Percentiles rank a stretch among this genome's conserved stretches.
These are phyloP conservation scores for Elaeagnus macrophylla DNA, from an alignment of 306 rosid genomes.

Conservation along the genomic window DNA sequence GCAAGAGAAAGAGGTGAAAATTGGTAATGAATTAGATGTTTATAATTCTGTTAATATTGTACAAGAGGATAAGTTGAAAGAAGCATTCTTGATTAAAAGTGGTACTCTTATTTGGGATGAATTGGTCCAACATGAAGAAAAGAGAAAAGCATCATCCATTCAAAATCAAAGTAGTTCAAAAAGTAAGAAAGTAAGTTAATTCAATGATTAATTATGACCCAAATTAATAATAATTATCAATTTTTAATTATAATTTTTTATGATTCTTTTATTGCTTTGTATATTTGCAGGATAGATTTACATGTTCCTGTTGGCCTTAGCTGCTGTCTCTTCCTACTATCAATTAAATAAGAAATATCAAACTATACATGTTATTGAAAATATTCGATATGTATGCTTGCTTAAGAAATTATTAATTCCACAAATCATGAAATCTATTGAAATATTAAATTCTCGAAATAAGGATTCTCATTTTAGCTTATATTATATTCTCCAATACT, in stretches of 20 bases:
- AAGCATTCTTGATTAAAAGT: slow-evolving; percentile 24
- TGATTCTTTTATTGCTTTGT: no score
- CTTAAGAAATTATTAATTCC: no score
- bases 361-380: no score
- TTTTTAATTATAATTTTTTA: not conserved
- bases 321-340: slow-evolving; percentile 15
- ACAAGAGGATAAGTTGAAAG: slow-evolving; percentile 18
- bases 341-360: not conserved
- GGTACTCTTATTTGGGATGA: slow-evolving; percentile 14
- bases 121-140: slow-evolving; percentile 14
- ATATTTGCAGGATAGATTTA: slow-evolving; percentile 25
- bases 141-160: not conserved
- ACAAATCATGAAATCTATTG: no score
- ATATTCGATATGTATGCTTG: no score
- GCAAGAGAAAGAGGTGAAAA: slow-evolving; percentile 9
- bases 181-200: slow-evolving; percentile 31
- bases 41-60: slow-evolving; percentile 13
- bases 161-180: slow-evolving; percentile 8
- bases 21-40: slow-evolving; percentile 10
- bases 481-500: no score
- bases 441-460: no score
- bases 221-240: not conserved
- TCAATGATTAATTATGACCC: not conserved
- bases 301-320: slow-evolving; percentile 37
- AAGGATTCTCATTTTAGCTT: no score